phyloP scores from a whole-genome alignment of 2,329 filamentous ascomycete species.

The Macrophomina phaseolina region DNA sequence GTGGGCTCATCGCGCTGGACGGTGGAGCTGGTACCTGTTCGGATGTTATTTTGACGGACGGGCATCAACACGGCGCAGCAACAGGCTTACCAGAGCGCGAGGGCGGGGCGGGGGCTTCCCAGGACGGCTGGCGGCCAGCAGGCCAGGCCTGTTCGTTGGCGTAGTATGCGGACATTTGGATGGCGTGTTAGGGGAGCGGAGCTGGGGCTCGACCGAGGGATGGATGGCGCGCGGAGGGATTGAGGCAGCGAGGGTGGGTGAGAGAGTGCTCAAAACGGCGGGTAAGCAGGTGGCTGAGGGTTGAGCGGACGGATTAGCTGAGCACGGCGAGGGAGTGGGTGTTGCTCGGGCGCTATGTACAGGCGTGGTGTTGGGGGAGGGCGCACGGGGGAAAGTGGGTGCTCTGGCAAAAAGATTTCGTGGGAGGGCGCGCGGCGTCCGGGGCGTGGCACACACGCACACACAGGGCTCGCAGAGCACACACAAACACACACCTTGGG shows the following conservation, averaged over 20 bases:
- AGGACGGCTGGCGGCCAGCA: slow-evolving; percentile 68
- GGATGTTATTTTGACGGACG: slow-evolving; percentile 35
- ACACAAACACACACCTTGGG: slow-evolving; percentile 4
- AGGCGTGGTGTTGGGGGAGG: slow-evolving; percentile 28
- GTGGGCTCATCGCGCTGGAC: slow-evolving; percentile 69
- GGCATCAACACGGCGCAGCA: slow-evolving; percentile 28
- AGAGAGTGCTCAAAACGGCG: neutral
- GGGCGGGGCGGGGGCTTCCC: slow-evolving; percentile 75
- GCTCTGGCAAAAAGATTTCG: slow-evolving; percentile 29
- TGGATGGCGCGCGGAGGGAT: neutral
- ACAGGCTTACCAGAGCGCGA: slow-evolving; percentile 69
- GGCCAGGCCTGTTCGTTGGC: slow-evolving; percentile 66
- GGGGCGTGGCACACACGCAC: slow-evolving; percentile 10
- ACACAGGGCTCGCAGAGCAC: slow-evolving; percentile 2
- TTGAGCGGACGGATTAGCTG: slow-evolving; percentile 20
- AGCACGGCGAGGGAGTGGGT: slow-evolving; percentile 20
- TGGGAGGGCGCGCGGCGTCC: slow-evolving; percentile 23
- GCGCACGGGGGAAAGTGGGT: slow-evolving; percentile 28
- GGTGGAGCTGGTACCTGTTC: slow-evolving; percentile 74
- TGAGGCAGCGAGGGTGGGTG: slow-evolving; percentile 21
- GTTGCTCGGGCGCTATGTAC: slow-evolving; percentile 26
- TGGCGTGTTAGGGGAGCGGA: slow-evolving; percentile 20
- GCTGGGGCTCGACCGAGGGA: slow-evolving; percentile 2
- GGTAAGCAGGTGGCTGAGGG: neutral
- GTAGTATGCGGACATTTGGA: slow-evolving; percentile 62